Percentiles rank a stretch among this genome's conserved stretches.
Evolutionary conservation across 2,329 filamentous ascomycete genomes (phyloP).

Genomic region (Metarhizium anisopliae): DNA sequence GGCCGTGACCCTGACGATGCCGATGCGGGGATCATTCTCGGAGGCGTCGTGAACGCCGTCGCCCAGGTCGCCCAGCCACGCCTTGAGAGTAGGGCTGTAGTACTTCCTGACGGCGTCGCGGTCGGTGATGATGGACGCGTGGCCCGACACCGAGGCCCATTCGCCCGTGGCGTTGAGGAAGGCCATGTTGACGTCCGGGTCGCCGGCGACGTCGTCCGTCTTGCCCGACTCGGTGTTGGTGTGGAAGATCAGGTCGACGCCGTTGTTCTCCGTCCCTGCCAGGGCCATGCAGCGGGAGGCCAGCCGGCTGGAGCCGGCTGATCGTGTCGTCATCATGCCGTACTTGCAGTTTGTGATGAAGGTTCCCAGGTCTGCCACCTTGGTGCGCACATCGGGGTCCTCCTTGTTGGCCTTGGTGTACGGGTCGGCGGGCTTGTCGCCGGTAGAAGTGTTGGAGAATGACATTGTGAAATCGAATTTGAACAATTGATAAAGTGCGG

Average conservation of each 20-base stretch:
- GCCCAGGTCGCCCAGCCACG: conserved; percentile 78
- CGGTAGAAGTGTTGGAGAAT: conserved; percentile 47
- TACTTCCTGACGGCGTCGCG: conserved; percentile 60
- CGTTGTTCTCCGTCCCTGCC: conserved; percentile 69
- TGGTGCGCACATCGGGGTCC: conserved; percentile 56
- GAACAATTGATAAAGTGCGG: background rate
- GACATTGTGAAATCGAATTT: conserved; percentile 21
- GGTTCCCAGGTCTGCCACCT: conserved; percentile 62
- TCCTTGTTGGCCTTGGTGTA: conserved; percentile 70
- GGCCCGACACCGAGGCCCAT: conserved; percentile 81
- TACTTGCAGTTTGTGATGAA: conserved; percentile 73
- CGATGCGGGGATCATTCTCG: conserved; percentile 72
- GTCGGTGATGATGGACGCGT: conserved; percentile 60
- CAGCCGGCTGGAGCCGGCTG: conserved; percentile 53
- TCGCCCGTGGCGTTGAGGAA: conserved; percentile 70
- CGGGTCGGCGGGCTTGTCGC: conserved; percentile 59
- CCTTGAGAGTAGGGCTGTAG: conserved; percentile 66
- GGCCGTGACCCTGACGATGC: conserved; percentile 67
- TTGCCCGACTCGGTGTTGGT: conserved; percentile 88
- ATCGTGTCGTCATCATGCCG: conserved; percentile 79
- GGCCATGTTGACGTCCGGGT: conserved; percentile 70
- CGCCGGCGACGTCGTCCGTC: conserved; percentile 66
- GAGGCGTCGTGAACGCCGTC: conserved; percentile 79
- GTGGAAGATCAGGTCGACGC: conserved; percentile 80
- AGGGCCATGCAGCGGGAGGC: conserved; percentile 82